Evolutionary conservation across 495 filamentous ascomycete species (phyloP).

Genomic region (Alectoria sarmentosa): DNA sequence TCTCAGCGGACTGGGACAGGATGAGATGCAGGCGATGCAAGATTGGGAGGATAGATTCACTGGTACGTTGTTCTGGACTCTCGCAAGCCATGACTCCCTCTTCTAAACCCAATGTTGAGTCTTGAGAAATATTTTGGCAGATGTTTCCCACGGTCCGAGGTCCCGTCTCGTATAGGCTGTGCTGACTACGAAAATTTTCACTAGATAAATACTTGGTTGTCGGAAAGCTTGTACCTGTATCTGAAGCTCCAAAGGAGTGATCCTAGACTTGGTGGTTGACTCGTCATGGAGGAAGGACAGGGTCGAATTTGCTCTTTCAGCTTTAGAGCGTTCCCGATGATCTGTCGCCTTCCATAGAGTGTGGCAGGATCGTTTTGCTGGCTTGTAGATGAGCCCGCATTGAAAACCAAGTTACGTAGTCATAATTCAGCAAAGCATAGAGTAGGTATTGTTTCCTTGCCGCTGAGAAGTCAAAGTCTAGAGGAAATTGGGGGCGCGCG

Average conservation of each 20-base stretch:
- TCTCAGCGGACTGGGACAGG: conserved; percentile 62
- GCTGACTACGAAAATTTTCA: neutral
- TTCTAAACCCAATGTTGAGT: neutral
- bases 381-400: neutral
- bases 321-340: neutral
- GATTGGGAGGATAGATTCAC: conserved; percentile 90
- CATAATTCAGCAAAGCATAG: no score
- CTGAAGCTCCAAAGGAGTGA: conserved; percentile 43
- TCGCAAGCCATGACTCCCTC: neutral
- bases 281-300: neutral
- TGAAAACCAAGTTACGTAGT: no score
- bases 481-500: no score
- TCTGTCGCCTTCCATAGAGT: no score
- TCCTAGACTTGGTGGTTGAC: neutral
- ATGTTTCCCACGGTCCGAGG: neutral
- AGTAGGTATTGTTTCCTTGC: no score
- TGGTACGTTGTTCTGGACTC: neutral
- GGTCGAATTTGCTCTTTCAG: neutral
- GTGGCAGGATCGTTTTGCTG: neutral
- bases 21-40: conserved; percentile 74
- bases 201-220: conserved; percentile 88
- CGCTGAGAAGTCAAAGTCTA: no score
- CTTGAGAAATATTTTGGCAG: neutral
- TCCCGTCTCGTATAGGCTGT: neutral
- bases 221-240: conserved; percentile 75